These are phyloP conservation scores for Pelargonium nanum DNA, from an alignment of 345 rosid species.

Conservation along the genomic window DNA sequence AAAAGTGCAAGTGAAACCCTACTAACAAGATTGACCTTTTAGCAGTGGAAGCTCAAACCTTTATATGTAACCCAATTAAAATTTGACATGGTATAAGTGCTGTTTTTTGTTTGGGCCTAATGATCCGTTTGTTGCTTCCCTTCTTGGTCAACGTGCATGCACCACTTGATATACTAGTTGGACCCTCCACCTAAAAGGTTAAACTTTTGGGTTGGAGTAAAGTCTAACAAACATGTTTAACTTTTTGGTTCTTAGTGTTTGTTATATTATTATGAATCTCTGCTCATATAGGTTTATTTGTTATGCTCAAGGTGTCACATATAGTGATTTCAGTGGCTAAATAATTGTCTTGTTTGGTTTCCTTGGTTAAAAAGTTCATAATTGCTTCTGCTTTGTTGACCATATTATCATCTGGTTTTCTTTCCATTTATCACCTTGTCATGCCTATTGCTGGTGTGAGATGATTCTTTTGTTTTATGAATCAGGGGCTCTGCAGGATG, in stretches of 20 bases:
- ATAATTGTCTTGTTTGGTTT: not conserved
- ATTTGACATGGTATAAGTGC: too few relatives aligned
- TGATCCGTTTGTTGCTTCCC: too few relatives aligned
- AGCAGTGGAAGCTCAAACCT: too few relatives aligned
- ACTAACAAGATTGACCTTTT: too few relatives aligned
- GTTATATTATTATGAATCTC: not conserved
- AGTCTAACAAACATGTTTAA: not conserved
- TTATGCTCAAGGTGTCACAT: not conserved
- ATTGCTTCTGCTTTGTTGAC: not conserved
- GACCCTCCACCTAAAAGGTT: too few relatives aligned
- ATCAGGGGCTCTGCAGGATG: slow-evolving; percentile 97
- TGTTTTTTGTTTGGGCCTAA: too few relatives aligned
- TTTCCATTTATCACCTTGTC: not conserved
- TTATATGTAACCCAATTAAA: too few relatives aligned
- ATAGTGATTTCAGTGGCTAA: not conserved
- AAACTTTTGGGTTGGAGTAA: too few relatives aligned
- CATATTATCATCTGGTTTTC: not conserved
- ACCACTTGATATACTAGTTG: too few relatives aligned
- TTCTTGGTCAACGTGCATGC: too few relatives aligned
- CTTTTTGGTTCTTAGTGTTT: not conserved
- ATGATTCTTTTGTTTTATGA: slow-evolving; percentile 12
- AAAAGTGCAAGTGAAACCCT: too few relatives aligned
- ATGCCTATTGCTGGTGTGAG: slow-evolving; percentile 5
- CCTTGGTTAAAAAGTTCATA: not conserved
- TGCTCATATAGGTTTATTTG: not conserved